A percentile compares a stretch with the other conserved stretches of the same genome.
Conservation (phyloP, 1,284 basidiomycete species). For the Chiua sp. region DNA sequence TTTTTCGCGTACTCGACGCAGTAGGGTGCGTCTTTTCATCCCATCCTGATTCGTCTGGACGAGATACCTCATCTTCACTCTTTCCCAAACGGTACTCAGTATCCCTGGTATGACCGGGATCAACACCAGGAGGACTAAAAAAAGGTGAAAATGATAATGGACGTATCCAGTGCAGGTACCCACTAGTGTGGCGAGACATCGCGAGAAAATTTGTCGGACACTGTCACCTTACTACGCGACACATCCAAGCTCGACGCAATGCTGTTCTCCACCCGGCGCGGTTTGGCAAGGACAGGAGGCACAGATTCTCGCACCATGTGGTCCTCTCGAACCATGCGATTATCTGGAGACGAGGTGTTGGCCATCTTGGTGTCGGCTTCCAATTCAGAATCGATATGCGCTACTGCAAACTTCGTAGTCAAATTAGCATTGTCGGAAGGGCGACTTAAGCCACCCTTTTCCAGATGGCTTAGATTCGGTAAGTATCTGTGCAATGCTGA, state of each 20-base stretch:
- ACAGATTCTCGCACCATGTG: not conserved
- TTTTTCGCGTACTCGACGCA: not conserved
- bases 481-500: not conserved
- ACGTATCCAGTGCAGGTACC: not conserved
- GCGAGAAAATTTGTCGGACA: not conserved
- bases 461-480: not conserved
- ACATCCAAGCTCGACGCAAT: not conserved
- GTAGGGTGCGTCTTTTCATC: not conserved
- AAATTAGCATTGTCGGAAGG: not conserved
- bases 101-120: not conserved
- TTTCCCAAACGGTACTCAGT: not conserved
- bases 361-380: not conserved
- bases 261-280: not conserved
- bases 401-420: not conserved
- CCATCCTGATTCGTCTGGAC: constrained; percentile 5
- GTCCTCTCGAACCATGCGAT: not conserved
- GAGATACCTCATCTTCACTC: not conserved
- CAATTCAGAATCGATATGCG: not conserved
- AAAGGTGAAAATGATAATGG: constrained; percentile 1
- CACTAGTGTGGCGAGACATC: constrained; percentile 7
- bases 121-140: constrained; percentile 6
- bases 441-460: not conserved
- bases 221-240: not conserved
- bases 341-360: not conserved
- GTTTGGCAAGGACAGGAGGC: not conserved